phyloP scores from a whole-genome alignment of 108 stramenopile genomes.

The Pinguiococcus pyrenoidosus region DNA sequence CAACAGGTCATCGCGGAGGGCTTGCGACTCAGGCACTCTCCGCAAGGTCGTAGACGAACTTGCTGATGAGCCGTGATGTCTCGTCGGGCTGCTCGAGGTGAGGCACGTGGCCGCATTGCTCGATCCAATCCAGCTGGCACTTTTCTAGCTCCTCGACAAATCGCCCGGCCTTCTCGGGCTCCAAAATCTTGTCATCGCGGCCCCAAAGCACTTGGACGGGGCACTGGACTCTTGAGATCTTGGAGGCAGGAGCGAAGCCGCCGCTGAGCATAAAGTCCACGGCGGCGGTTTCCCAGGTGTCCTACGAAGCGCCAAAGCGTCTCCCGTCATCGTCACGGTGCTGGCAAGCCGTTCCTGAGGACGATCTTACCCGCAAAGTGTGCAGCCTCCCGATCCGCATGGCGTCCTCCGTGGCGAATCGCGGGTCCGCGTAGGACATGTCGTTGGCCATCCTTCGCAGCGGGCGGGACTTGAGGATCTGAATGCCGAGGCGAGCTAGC shows the following conservation, averaged over 20 bases:
- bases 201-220: constrained; percentile 72
- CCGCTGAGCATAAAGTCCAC: constrained; percentile 64
- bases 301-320: too few species aligned
- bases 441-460: constrained; percentile 58
- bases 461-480: constrained; percentile 55
- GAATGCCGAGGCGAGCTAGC: constrained; percentile 55
- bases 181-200: constrained; percentile 72
- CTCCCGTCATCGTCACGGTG: too few species aligned
- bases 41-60: too few species aligned
- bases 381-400: constrained; percentile 65
- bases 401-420: constrained; percentile 71
- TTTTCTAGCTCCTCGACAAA: constrained; percentile 60
- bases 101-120: constrained; percentile 83
- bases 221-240: background rate
- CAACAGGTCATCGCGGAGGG: too few species aligned
- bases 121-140: constrained; percentile 60
- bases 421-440: constrained; percentile 61
- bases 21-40: too few species aligned
- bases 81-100: constrained; percentile 73
- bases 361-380: too few species aligned
- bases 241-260: constrained; percentile 38
- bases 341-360: too few species aligned
- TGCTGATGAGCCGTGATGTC: constrained; percentile 53
- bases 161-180: constrained; percentile 56
- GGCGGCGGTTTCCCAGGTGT: constrained; percentile 68